phyloP scores from a whole-genome alignment of 164 flowering plant species.

The Platanus orientalis region DNA sequence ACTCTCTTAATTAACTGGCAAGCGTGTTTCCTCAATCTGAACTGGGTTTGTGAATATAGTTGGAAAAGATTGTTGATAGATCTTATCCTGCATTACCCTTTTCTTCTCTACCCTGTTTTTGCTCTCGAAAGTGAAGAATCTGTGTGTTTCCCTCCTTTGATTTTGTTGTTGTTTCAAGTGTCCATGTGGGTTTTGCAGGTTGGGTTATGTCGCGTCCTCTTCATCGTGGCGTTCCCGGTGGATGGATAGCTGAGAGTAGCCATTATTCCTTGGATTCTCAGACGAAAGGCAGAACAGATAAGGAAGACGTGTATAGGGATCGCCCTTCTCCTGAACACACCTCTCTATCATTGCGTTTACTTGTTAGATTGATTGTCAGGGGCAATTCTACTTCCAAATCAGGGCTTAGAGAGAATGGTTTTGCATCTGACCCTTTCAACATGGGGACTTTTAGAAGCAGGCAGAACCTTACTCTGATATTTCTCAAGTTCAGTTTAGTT shows the following conservation, averaged over 20 bases:
- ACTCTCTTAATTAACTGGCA: background rate
- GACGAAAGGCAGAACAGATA: slow-evolving; percentile 55
- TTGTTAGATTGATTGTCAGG: slow-evolving; percentile 33
- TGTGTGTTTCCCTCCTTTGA: background rate
- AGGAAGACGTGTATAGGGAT: slow-evolving; percentile 36
- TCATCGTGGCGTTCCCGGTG: slow-evolving; percentile 55
- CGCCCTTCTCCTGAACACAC: slow-evolving; percentile 36
- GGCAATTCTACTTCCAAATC: slow-evolving; percentile 48
- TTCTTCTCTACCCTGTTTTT: slow-evolving; percentile 5
- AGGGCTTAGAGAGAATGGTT: slow-evolving; percentile 49
- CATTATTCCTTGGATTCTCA: slow-evolving; percentile 55
- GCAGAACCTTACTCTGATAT: slow-evolving; percentile 37
- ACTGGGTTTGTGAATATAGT: slow-evolving; percentile 20
- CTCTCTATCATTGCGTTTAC: slow-evolving; percentile 33
- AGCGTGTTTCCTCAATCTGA: background rate
- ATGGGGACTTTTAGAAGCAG: slow-evolving; percentile 44
- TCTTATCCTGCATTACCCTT: slow-evolving; percentile 3
- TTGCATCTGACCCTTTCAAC: slow-evolving; percentile 45
- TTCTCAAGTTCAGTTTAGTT: slow-evolving; percentile 61
- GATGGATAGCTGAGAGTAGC: slow-evolving; percentile 38
- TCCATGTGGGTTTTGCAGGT: slow-evolving; percentile 12
- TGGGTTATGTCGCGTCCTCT: slow-evolving; percentile 62
- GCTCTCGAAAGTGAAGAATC: background rate
- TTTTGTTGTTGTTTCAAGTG: background rate
- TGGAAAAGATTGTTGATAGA: slow-evolving; percentile 6